These are phyloP conservation scores for Penicillium rolfsii DNA, from an alignment of 2,329 filamentous ascomycete species.

Conservation along the genomic window DNA sequence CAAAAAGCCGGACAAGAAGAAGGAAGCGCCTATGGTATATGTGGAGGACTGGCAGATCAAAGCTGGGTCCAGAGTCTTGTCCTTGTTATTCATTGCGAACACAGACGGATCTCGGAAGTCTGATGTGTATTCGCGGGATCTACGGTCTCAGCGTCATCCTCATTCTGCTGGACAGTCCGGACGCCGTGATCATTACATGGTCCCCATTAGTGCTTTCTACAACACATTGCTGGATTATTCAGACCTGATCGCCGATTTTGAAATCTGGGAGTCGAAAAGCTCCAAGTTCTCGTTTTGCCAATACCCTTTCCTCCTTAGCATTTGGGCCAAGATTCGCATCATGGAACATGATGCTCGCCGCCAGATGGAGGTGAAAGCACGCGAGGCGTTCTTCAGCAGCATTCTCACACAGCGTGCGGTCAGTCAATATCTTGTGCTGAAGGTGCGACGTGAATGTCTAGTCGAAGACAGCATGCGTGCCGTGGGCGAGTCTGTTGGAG, in stretches of 20 bases:
- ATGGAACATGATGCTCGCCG: slow-evolving; percentile 84
- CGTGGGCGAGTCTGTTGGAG: slow-evolving; percentile 82
- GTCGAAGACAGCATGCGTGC: slow-evolving; percentile 84
- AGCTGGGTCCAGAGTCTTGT: slow-evolving; percentile 77
- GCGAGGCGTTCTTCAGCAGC: slow-evolving; percentile 88
- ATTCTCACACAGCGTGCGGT: slow-evolving; percentile 75
- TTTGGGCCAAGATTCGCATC: slow-evolving; percentile 89
- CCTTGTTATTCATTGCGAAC: slow-evolving; percentile 80
- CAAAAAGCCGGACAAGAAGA: slow-evolving; percentile 60
- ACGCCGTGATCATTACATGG: slow-evolving; percentile 63
- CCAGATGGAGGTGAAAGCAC: slow-evolving; percentile 86
- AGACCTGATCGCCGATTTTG: slow-evolving; percentile 84
- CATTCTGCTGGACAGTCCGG: slow-evolving; percentile 49
- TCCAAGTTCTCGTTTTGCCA: slow-evolving; percentile 86
- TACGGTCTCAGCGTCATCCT: slow-evolving; percentile 40
- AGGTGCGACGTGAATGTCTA: slow-evolving; percentile 79
- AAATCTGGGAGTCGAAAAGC: slow-evolving; percentile 77
- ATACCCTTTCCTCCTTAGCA: slow-evolving; percentile 87
- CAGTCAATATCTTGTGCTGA: slow-evolving; percentile 76
- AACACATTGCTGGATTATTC: slow-evolving; percentile 82
- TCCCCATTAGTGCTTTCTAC: slow-evolving; percentile 85
- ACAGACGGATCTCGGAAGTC: slow-evolving; percentile 47
- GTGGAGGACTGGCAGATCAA: slow-evolving; percentile 88
- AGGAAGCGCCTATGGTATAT: slow-evolving; percentile 62
- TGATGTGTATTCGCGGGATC: slow-evolving; percentile 35